Evolutionary conservation across 164 flowering plant species (phyloP), one percentile per base, ranked within the genome.

Genomic region (Chloranthus sessilifolius): DNA sequence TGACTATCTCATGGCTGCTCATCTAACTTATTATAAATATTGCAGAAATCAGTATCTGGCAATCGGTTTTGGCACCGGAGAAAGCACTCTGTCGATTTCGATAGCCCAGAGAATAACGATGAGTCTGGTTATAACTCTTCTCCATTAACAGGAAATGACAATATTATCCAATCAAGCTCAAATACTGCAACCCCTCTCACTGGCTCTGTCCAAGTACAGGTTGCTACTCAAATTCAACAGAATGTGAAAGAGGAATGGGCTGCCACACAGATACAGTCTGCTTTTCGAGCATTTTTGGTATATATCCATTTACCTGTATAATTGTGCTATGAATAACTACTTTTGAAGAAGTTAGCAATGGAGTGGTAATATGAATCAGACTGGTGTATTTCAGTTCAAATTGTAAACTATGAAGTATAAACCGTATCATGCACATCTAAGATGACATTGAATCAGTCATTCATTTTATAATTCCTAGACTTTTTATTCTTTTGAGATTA

Each of bases 241-340:
- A 56, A 50, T 44, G 40, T 23, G 34, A 74, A 60, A 62, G 90
- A 82, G 72, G 81, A 79, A 55, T 66, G 75, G 81, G 96, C 98
- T 47, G 94, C 98, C 33, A 83, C 69, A 42, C 63, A 55, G 46
- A 82, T 91, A 61, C 98, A 91, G 60, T 80, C 96, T 41, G 87
- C 88, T 28, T 91, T 88, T 65, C 78, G 98, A 61, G 95, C 95
- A 65, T 85, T 91, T 70, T 69, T 91, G 98, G 98, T 91, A 73
- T 30, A 44, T 16, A 50, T 27, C n/a, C 27, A 17, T 47, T 23
- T 57, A n/a, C 36, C 31, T 12, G 16, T 4, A 49, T 15, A 12
- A 22, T 34, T 11, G 23, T 4, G n/a, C 20, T 35, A 50, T 50
- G n/a, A n/a, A n/a, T n/a, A n/a, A n/a, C n/a, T n/a, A n/a, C n/a